Conservation (phyloP, 2,329 filamentous ascomycete species). For the Fusarium armeniacum region DNA sequence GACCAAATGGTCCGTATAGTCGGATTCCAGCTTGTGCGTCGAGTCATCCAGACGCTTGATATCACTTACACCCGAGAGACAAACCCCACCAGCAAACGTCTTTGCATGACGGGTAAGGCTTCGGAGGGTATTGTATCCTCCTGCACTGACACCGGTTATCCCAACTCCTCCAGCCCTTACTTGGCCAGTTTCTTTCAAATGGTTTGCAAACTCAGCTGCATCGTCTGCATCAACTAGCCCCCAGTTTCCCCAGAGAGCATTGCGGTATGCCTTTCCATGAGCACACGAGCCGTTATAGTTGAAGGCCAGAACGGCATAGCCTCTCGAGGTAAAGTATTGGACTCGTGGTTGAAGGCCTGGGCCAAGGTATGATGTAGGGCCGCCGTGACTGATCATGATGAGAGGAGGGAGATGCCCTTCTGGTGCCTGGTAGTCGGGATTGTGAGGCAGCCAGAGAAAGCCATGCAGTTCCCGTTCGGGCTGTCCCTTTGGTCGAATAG, state of each 20-base stretch:
- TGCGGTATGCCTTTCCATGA: conserved; percentile 65
- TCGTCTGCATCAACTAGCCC: conserved; percentile 66
- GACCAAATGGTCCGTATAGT: conserved; percentile 64
- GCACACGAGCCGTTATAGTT: conserved; percentile 68
- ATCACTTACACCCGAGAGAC: conserved; percentile 66
- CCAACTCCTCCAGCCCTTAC: conserved; percentile 59
- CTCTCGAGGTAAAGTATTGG: conserved; percentile 68
- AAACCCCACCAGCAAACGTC: conserved; percentile 64
- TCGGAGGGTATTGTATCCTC: conserved; percentile 68
- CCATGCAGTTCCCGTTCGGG: conserved; percentile 57
- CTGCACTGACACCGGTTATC: conserved; percentile 65
- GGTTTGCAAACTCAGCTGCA: conserved; percentile 61
- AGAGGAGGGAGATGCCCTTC: conserved; percentile 60
- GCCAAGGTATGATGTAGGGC: conserved; percentile 61
- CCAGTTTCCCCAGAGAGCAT: conserved; percentile 64
- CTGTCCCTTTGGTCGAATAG: conserved; percentile 51
- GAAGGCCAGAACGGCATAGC: conserved; percentile 64
- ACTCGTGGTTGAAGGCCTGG: conserved; percentile 60
- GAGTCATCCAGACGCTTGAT: conserved; percentile 60
- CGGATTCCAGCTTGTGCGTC: conserved; percentile 70
- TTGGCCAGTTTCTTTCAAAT: conserved; percentile 56
- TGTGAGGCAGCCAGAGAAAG: conserved; percentile 65
- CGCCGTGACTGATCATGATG: conserved; percentile 66
- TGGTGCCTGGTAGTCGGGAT: conserved; percentile 58
- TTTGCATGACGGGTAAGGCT: conserved; percentile 61